Evolutionary conservation across 2,329 filamentous ascomycete species (phyloP).

Genomic region (Cryphonectria naterciae): DNA sequence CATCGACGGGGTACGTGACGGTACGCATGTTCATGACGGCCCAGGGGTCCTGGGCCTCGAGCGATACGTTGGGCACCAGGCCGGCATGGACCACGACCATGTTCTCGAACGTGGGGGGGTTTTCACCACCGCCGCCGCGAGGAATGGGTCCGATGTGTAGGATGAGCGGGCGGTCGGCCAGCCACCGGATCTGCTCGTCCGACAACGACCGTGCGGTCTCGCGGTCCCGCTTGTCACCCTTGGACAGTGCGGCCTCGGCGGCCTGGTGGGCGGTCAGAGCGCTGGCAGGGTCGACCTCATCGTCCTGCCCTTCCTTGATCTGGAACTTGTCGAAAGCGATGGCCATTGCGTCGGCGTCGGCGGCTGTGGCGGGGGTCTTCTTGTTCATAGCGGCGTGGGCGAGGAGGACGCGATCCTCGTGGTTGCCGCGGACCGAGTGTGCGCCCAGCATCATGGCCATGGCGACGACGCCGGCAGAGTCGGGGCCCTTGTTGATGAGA

Average conservation of each 20-base stretch:
- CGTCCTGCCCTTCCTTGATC: constrained; percentile 33
- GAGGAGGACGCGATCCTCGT: constrained; percentile 85
- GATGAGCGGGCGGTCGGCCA: constrained; percentile 76
- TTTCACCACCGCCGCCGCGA: constrained; percentile 29
- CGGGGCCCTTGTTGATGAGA: constrained; percentile 83
- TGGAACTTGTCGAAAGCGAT: constrained; percentile 29
- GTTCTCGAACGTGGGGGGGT: constrained; percentile 48
- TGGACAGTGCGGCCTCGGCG: constrained; percentile 33
- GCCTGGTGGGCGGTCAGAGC: constrained; percentile 31
- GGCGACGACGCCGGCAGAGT: constrained; percentile 77
- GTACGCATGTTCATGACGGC: constrained; percentile 93
- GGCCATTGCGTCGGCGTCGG: background rate
- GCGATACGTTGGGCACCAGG: constrained; percentile 73
- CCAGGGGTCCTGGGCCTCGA: constrained; percentile 74
- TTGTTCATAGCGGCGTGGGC: constrained; percentile 51
- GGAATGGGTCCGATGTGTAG: constrained; percentile 69
- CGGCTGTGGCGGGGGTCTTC: background rate
- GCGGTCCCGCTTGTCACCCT: constrained; percentile 48
- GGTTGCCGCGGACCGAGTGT: constrained; percentile 86
- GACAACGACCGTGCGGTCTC: constrained; percentile 59
- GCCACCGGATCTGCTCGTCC: constrained; percentile 67
- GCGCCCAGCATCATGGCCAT: constrained; percentile 75
- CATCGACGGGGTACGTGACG: constrained; percentile 64
- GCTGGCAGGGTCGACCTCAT: constrained; percentile 1
- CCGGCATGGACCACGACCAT: constrained; percentile 85